Evolutionary conservation across 75 land plant species (phyloP), one percentile per base, ranked within the genome.

Genomic region (Pseudotsuga menziesii): DNA sequence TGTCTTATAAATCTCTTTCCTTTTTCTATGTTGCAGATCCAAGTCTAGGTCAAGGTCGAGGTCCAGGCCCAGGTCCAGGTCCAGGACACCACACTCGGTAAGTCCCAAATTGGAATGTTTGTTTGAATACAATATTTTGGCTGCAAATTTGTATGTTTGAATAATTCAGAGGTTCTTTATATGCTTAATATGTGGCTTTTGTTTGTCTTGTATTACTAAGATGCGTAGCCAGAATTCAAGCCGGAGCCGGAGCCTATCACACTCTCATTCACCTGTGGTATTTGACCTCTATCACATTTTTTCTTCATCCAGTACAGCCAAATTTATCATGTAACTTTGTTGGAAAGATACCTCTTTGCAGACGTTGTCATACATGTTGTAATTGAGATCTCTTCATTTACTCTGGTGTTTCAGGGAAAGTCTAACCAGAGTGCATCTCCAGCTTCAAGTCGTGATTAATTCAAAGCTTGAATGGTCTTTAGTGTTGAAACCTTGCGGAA

Each of bases 1-100:
- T 80, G 27, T 63, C 56, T 63, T 64, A 76, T 56, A 81, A 80
- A 61, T 77, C 80, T 52, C 48, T 32, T 29, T 59, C 54, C 15
- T 78, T 74, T 55, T 73, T 80, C 63, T 81, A 54, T n/a, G 74
- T 20, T 58, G 66, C 72, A 56, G 77, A 67, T 20, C 80, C 79
- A 67, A 67, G 73, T 69, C 83, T 4, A 81, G 73, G 26, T 80
- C 82, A 44, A 73, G 73, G 32, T 81, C 27, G 12, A 75, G 26
- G 58, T 71, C 83, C 5, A 81, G 73, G 26, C 73, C 82, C 27
- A 73, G 73, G 32, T 79, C 82, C 27, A 13, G 81, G 26, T 73
- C 83, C 2, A 48, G 54, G 19, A 82, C 69, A 16, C 39, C 69
- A 64, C 39, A 20, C 13, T 64, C 39, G 3, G 39, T 64, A 64